Evolutionary conservation across 495 filamentous ascomycete genomes (phyloP).

Genomic region (Tuber borchii): DNA sequence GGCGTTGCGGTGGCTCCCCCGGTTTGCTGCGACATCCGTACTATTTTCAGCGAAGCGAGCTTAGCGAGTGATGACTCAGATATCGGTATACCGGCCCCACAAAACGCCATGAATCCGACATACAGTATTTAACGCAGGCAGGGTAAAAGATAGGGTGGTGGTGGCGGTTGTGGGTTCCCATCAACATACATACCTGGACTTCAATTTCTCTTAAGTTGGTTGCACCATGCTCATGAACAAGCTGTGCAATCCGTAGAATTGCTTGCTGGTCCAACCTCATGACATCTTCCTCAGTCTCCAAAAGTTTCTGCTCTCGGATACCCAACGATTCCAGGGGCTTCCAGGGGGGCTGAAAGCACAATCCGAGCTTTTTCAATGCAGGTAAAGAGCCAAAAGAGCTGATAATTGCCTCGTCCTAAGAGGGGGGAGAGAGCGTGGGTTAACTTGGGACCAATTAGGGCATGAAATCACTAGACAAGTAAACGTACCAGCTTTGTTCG

Average conservation of each 20-base stretch:
- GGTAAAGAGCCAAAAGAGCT: conserved; percentile 14
- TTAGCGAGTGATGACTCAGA: background rate
- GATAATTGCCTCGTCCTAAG: conserved; percentile 10
- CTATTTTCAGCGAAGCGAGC: background rate
- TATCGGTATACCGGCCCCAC: background rate
- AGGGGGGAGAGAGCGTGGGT: background rate
- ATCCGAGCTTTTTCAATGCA: conserved; percentile 10
- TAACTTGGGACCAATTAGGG: conserved; percentile 1
- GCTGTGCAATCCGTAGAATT: conserved; percentile 12
- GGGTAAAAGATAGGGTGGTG: background rate
- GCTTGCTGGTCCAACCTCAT: background rate
- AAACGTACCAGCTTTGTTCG: conserved; percentile 4
- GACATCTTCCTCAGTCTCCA: background rate
- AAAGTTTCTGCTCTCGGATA: background rate
- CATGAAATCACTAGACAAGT: background rate
- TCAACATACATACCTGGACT: conserved; percentile 11
- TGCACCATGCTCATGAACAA: conserved; percentile 7
- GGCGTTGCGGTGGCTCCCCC: background rate
- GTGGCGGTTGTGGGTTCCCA: background rate
- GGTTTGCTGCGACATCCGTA: conserved; percentile 15
- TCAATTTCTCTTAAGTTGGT: conserved; percentile 15
- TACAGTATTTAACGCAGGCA: background rate
- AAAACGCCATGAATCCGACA: background rate
- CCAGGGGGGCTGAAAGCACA: conserved; percentile 14
- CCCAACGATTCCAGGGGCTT: conserved; percentile 6